Conservation (phyloP, 106 monocot genomes). For the Acanthochlamys bracteata region DNA sequence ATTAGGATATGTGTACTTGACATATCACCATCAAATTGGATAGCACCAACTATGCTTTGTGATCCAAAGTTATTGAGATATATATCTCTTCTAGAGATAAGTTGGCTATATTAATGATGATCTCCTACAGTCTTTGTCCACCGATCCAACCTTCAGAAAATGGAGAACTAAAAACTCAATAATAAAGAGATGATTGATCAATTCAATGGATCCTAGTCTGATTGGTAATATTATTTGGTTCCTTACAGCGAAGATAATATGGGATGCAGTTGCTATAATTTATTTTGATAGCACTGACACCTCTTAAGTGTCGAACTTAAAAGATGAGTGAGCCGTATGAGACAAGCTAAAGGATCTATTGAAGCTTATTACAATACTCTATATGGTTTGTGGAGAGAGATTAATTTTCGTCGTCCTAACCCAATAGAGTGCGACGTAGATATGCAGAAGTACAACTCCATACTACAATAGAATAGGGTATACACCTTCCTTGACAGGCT, state of each 20-base stretch:
- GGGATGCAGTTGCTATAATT: neutral
- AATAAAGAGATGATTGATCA: neutral
- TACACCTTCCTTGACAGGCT: neutral
- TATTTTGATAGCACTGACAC: neutral
- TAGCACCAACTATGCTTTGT: neutral
- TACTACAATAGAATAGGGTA: neutral
- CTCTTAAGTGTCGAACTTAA: neutral
- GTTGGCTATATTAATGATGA: neutral
- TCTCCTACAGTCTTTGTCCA: neutral
- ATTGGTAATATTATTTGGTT: neutral
- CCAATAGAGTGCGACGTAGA: neutral
- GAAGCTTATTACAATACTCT: conserved; percentile 10
- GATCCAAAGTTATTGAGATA: neutral
- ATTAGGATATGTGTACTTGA: neutral
- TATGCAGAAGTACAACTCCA: neutral
- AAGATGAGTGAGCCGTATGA: neutral
- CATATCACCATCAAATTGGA: neutral
- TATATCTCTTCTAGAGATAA: neutral
- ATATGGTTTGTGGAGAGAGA: conserved; percentile 14
- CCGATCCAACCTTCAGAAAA: neutral
- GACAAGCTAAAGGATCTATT: conserved; percentile 8
- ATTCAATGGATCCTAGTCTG: neutral
- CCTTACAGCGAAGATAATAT: neutral
- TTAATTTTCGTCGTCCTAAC: conserved; percentile 9
- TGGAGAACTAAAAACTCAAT: neutral